These are phyloP conservation scores for Guillardia theta DNA, from an alignment of 78 protist species.

Conservation along the genomic window DNA sequence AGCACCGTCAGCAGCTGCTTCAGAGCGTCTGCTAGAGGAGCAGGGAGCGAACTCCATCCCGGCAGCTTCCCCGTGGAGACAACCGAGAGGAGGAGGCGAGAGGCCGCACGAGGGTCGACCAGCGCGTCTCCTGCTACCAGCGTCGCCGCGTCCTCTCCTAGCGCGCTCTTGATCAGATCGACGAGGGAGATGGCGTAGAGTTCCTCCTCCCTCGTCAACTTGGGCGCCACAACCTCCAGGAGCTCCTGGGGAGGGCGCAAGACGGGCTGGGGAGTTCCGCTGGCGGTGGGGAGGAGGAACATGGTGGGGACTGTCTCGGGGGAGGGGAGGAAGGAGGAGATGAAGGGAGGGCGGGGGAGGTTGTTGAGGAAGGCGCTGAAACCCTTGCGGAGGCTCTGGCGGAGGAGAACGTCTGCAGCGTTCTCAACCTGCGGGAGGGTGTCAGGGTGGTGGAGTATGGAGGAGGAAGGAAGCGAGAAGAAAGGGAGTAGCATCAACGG, in stretches of 20 bases:
- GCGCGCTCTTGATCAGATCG: slow-evolving; percentile 5
- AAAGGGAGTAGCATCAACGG: too few relatives aligned
- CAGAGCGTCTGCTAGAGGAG: background rate
- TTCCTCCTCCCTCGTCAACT: slow-evolving; percentile 49
- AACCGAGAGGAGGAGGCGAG: background rate
- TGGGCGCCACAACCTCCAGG: slow-evolving; percentile 46
- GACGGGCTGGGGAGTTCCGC: background rate
- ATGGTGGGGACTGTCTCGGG: background rate
- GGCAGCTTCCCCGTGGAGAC: background rate
- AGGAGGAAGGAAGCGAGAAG: too few relatives aligned
- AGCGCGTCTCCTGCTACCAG: background rate
- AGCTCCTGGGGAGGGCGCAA: background rate
- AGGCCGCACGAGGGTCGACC: slow-evolving; percentile 1
- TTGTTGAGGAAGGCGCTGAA: background rate
- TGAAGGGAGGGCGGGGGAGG: slow-evolving; percentile 21
- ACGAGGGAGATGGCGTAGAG: slow-evolving; percentile 50
- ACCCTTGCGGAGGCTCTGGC: background rate
- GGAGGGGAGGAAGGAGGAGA: background rate
- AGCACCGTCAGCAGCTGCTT: background rate
- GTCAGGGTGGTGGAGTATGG: slow-evolving; percentile 19
- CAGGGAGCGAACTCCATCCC: background rate
- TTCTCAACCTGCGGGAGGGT: background rate
- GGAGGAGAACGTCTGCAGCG: slow-evolving; percentile 41
- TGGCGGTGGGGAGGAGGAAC: slow-evolving; percentile 40
- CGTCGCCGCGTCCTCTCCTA: background rate